These are phyloP conservation scores for Cryptosporidium ryanae DNA, from an alignment of 169 alveolate species.

Conservation along the genomic window DNA sequence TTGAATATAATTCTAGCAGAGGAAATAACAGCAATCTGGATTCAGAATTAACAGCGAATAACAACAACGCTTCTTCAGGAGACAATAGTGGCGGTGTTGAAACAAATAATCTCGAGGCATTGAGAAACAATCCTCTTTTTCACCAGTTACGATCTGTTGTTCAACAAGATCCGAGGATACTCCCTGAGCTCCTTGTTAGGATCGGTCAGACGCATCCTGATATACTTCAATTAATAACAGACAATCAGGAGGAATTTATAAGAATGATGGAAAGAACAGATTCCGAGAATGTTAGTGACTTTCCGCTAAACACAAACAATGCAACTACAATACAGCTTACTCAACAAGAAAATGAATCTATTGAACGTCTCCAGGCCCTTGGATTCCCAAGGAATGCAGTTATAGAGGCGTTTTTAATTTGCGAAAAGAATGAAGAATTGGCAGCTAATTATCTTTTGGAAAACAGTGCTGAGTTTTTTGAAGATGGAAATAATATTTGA, in stretches of 20 bases:
- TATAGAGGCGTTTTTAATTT: conserved; percentile 95
- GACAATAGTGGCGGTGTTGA: too few relatives aligned
- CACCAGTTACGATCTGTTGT: conserved; percentile 85
- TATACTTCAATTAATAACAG: conserved; percentile 84
- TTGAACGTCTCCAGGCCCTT: conserved; percentile 87
- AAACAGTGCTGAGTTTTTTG: conserved; percentile 82
- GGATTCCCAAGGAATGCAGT: conserved; percentile 94
- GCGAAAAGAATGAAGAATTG: conserved; percentile 95
- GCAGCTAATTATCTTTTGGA: conserved; percentile 91
- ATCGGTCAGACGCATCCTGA: conserved; percentile 88
- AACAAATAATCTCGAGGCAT: conserved; percentile 69
- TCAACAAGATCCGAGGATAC: conserved; percentile 89
- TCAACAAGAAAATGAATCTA: conserved; percentile 90
- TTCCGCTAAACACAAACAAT: conserved; percentile 14
- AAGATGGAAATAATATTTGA: conserved; percentile 33
- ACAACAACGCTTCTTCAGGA: conserved; percentile 8
- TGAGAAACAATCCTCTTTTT: conserved; percentile 86
- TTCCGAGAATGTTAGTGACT: conserved; percentile 51
- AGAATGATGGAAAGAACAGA: conserved; percentile 80
- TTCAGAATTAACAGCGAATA: conserved; percentile 15
- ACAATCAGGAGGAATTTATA: conserved; percentile 89
- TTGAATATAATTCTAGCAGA: conserved; percentile 72
- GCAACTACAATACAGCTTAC: conserved; percentile 85
- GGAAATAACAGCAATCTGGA: conserved; percentile 62
- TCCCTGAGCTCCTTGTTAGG: conserved; percentile 86